Evolutionary conservation across 2,329 filamentous ascomycete genomes (phyloP), one percentile per base, ranked within the genome.

Genomic region (Dothistroma septosporum): DNA sequence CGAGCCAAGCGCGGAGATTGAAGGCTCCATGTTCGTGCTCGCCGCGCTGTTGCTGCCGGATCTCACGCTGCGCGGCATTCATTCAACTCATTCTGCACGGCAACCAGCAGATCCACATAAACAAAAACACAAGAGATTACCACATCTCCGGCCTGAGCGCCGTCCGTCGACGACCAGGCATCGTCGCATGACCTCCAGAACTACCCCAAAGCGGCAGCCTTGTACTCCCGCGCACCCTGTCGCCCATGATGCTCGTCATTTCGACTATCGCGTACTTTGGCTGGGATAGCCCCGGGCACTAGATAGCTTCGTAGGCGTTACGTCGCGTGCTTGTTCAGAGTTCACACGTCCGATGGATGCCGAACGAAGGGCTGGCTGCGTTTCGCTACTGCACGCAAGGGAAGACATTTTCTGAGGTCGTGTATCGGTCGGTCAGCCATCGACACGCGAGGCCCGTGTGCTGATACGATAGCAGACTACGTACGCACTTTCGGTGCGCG

Each of bases 1-100:
- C 60, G 62, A 61, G 62, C 62, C 62, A 61, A 66, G 60, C 55
- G 54, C 60, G 60, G 62, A 66, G 62, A 35, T 62, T 66, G 62
- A 66, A 52, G 46, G 57, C 50, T 58, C 56, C 56, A 37, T 24
- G 21, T 28, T 57, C 19, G 16, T 58, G 56, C 56, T 52, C 10
- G 19, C 41, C 21, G n/a, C 28, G 37, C 12, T 44, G 16, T 24
- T 44, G 37, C 37, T 44, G 37, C 37, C n/a, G 37, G 37, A 44
- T 44, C 49, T 28, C 49, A 35, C 49, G 49, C 28, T 53, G 33
- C 50, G 50, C 31, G 50, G 50, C 50, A 53, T 50, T 24, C 50
- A 53, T 50, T 24, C 21, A 28, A 16, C 50, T 31, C 55, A 16
- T 57, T 31, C 55, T 57, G 55, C 56, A 53, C 31, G 56, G 58